Evolutionary conservation across 208 protist genomes (phyloP).

Genomic region (Leptomonas pyrrhocoris): DNA sequence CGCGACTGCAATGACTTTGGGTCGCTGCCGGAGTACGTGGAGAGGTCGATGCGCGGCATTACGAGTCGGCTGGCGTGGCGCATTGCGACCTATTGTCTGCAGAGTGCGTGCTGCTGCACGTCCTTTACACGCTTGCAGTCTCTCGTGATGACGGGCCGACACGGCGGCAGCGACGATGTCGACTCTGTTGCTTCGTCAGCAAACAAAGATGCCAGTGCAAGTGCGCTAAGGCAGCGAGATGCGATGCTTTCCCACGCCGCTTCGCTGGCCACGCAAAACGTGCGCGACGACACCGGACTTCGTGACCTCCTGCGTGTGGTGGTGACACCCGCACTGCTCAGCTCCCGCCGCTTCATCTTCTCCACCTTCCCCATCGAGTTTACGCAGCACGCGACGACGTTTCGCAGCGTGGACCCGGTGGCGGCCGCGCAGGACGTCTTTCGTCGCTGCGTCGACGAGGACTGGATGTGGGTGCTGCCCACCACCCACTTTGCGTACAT

Average conservation of each 20-base stretch:
- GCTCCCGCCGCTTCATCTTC: conserved; percentile 47
- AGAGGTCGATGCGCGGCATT: conserved; percentile 22
- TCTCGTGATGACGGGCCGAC: conserved; percentile 7
- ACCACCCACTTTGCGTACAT: conserved; percentile 41
- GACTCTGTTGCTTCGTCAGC: background rate
- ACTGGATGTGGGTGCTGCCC: conserved; percentile 76
- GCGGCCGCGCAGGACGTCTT: conserved; percentile 67
- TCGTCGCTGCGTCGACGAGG: conserved; percentile 68
- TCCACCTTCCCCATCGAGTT: conserved; percentile 73
- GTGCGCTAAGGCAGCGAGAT: background rate
- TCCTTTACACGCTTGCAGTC: conserved; percentile 18
- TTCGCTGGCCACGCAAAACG: conserved; percentile 5
- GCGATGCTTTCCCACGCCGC: conserved; percentile 25
- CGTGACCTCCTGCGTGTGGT: conserved; percentile 47
- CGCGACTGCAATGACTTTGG: conserved; percentile 15
- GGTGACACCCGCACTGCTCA: conserved; percentile 68
- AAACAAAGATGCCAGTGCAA: background rate
- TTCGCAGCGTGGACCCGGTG: conserved; percentile 54
- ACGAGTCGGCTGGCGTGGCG: conserved; percentile 23
- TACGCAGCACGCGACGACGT: conserved; percentile 67
- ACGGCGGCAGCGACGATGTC: background rate
- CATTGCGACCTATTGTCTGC: conserved; percentile 29
- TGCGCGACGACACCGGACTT: conserved; percentile 37
- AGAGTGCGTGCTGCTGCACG: conserved; percentile 19
- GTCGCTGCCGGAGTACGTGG: conserved; percentile 20